Conservation (phyloP, 441 rosid genomes). For the Adansonia madagascariensis region DNA sequence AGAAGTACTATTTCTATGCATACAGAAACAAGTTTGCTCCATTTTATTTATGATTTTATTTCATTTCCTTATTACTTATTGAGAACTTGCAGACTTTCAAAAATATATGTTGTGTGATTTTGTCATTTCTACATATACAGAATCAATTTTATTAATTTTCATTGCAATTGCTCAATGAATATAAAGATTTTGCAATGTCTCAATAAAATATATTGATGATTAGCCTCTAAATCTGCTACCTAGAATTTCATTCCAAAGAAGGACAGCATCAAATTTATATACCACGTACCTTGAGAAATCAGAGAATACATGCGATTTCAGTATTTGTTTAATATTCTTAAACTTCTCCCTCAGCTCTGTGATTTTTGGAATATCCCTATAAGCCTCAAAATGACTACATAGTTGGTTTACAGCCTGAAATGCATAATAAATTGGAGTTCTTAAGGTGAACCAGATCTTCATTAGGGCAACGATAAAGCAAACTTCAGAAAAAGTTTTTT, state of each 20-base stretch:
- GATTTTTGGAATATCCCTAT: conserved; percentile 95
- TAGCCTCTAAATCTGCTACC: conserved; percentile 28
- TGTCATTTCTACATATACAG: not conserved
- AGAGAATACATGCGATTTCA: conserved; percentile 94
- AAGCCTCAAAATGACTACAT: conserved; percentile 98
- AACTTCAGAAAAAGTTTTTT: not conserved
- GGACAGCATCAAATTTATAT: conserved; percentile 12
- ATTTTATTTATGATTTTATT: not conserved
- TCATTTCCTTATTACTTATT: not conserved
- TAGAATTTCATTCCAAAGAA: conserved; percentile 10
- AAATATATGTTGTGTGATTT: not conserved
- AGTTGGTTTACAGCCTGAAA: conserved; percentile 99
- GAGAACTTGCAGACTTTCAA: not conserved
- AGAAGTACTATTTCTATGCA: conserved; percentile 8
- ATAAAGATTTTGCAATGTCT: conserved; percentile 7
- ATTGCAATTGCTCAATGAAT: not conserved
- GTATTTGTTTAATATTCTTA: conserved; percentile 91
- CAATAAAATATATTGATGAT: conserved; percentile 17
- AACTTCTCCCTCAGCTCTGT: conserved; percentile 96
- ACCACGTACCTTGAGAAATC: conserved; percentile 88
- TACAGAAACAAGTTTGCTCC: not conserved
- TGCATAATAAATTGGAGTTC: conserved; percentile 31
- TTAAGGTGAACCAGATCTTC: conserved; percentile 21
- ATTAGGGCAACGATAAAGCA: not conserved
- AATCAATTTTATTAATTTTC: not conserved